A percentile compares a stretch with the other conserved stretches of the same genome.
phyloP scores from a whole-genome alignment of 2,329 filamentous ascomycete species.

The Ophiostoma tasmaniense region DNA sequence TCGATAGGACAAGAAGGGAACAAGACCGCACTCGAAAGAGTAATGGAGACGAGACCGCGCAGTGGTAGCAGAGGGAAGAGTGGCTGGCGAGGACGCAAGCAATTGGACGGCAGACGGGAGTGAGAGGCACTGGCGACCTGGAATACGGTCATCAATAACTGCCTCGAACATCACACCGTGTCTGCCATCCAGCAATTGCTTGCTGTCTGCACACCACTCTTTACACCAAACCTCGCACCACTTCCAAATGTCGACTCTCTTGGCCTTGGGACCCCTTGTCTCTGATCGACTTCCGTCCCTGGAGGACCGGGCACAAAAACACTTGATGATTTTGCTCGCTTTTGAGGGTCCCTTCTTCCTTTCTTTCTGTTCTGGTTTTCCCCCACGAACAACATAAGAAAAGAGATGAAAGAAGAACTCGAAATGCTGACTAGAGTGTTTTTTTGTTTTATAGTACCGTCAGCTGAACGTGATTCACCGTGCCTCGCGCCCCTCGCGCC shows the following conservation, averaged over 20 bases:
- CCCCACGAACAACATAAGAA: neutral
- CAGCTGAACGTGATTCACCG: conserved; percentile 99
- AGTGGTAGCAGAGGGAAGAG: neutral
- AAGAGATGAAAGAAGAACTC: neutral
- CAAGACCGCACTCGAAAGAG: neutral
- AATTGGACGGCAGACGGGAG: neutral
- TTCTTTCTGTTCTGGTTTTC: neutral
- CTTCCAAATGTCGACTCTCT: conserved; percentile 3
- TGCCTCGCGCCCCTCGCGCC: conserved; percentile 93
- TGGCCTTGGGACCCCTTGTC: conserved; percentile 8
- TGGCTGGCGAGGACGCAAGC: neutral
- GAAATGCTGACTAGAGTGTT: conserved; percentile 79
- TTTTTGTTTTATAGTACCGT: conserved; percentile 84
- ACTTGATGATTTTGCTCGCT: conserved; percentile 73
- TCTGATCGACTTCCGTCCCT: conserved; percentile 34
- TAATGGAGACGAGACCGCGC: neutral
- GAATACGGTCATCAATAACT: neutral
- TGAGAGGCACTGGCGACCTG: neutral
- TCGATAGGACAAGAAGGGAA: neutral
- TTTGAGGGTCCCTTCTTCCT: conserved; percentile 10
- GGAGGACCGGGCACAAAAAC: conserved; percentile 53
- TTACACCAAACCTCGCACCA: neutral
- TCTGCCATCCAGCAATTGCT: neutral
- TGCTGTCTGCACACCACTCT: neutral
- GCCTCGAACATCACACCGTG: neutral